phyloP scores from a whole-genome alignment of 176 grass and related monocot species.

The Eleusine coracana region DNA sequence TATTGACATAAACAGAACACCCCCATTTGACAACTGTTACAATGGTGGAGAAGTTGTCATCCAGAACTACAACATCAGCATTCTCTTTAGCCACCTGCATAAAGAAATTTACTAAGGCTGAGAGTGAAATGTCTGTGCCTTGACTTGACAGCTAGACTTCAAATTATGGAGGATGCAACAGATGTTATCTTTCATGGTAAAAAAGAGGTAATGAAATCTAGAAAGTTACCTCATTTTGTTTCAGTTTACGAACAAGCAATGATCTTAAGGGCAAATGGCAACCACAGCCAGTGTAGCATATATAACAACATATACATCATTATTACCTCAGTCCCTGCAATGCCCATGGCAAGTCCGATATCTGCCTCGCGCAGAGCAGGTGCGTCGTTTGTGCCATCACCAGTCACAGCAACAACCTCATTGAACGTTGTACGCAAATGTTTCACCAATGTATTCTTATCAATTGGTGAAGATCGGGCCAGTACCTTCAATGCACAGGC shows the following conservation, averaged over 20 bases:
- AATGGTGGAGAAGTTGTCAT: slow-evolving; percentile 98
- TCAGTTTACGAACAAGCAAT: neutral
- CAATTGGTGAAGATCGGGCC: slow-evolving; percentile 83
- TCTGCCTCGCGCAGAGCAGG: slow-evolving; percentile 92
- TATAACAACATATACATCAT: too few relatives aligned
- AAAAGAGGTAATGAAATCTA: neutral
- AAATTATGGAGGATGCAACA: slow-evolving; percentile 18
- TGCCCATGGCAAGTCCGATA: slow-evolving; percentile 93
- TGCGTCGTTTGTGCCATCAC: slow-evolving; percentile 91
- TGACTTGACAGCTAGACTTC: slow-evolving; percentile 10
- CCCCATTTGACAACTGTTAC: slow-evolving; percentile 95
- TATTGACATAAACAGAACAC: slow-evolving; percentile 92
- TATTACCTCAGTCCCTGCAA: slow-evolving; percentile 86
- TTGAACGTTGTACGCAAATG: slow-evolving; percentile 63
- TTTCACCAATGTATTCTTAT: slow-evolving; percentile 73
- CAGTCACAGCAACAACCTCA: slow-evolving; percentile 89
- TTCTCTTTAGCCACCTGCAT: slow-evolving; percentile 97
- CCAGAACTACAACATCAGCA: slow-evolving; percentile 95
- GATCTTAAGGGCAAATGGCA: neutral
- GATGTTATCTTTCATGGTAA: neutral
- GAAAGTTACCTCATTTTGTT: neutral
- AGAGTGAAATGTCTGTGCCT: slow-evolving; percentile 11
- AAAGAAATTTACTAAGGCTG: slow-evolving; percentile 34
- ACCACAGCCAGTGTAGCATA: neutral
- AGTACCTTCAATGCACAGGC: slow-evolving; percentile 63